Evolutionary conservation across 2,329 filamentous ascomycete species (phyloP).

Genomic region (Talaromyces marneffei): DNA sequence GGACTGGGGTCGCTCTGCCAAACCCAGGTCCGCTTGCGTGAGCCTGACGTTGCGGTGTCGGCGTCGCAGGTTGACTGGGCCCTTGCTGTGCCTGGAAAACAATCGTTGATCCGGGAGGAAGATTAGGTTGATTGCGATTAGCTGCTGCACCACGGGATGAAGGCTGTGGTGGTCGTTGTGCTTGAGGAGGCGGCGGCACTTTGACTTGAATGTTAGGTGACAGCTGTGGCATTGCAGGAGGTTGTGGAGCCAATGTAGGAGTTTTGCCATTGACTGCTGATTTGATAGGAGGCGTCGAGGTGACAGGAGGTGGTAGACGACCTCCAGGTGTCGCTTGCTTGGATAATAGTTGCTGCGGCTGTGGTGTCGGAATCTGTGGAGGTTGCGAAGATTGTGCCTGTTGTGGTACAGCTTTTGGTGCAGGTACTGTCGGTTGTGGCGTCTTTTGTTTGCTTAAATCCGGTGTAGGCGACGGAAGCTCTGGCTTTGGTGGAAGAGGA

Average conservation of each 20-base stretch:
- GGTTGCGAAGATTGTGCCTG: neutral
- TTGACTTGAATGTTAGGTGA: constrained; percentile 13
- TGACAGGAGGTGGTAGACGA: constrained; percentile 3
- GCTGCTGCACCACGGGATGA: constrained; percentile 17
- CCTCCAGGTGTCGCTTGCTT: neutral
- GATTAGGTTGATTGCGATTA: constrained; percentile 9
- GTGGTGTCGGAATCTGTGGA: neutral
- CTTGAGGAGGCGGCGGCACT: constrained; percentile 14
- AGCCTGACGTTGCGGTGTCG: constrained; percentile 14
- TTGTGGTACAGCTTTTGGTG: constrained; percentile 1
- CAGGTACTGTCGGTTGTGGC: constrained; percentile 6
- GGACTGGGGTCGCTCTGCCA: constrained; percentile 16
- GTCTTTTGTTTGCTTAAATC: constrained; percentile 11
- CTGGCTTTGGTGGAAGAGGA: neutral
- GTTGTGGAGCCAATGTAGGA: constrained; percentile 18
- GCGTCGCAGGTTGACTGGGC: constrained; percentile 16
- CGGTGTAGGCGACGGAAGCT: neutral
- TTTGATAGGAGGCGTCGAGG: constrained; percentile 16
- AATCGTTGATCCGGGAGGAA: constrained; percentile 19
- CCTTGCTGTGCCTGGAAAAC: constrained; percentile 24
- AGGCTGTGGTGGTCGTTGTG: constrained; percentile 16
- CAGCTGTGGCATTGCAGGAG: constrained; percentile 18
- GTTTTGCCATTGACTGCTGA: constrained; percentile 19
- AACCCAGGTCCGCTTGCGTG: constrained; percentile 14
- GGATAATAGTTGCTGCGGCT: constrained; percentile 1